Conservation (phyloP, 345 rosid species). For the Turnera subulata region DNA sequence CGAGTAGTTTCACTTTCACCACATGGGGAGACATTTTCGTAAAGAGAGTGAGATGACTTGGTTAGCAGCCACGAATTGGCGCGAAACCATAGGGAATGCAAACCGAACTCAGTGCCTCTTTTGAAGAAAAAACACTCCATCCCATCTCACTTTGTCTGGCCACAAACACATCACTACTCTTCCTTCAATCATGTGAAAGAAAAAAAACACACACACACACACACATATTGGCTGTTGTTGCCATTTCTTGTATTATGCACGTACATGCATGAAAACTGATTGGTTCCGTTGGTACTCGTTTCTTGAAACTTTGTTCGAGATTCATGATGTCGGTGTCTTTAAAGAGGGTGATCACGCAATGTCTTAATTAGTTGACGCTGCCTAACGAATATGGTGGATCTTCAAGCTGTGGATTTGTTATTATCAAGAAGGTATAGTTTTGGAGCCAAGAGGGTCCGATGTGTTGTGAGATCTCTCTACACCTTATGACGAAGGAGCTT, state of each 20-base stretch:
- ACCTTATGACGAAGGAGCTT: conserved; percentile 2
- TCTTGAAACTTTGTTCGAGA: too few relatives aligned
- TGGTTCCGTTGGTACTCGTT: too few relatives aligned
- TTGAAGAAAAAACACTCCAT: conserved; percentile 53
- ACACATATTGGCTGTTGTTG: too few relatives aligned
- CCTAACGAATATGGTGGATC: background rate
- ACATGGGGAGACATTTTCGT: conserved; percentile 1
- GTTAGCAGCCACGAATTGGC: conserved; percentile 77
- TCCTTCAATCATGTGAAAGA: too few relatives aligned
- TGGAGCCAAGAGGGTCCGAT: background rate
- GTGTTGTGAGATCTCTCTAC: conserved; percentile 3
- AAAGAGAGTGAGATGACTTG: conserved; percentile 23
- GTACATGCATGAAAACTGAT: too few relatives aligned
- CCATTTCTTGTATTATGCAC: too few relatives aligned
- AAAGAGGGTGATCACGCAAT: too few relatives aligned
- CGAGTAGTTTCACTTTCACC: background rate
- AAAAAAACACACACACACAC: too few relatives aligned
- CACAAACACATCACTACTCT: background rate
- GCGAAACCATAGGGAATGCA: conserved; percentile 55
- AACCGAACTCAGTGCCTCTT: conserved; percentile 51
- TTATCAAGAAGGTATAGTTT: conserved; percentile 2
- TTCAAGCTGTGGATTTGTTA: background rate
- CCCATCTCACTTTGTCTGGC: conserved; percentile 23
- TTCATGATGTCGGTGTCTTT: conserved; percentile 11
- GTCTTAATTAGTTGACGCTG: background rate